Conservation (phyloP, 164 flowering plant species). For the Cinnamomum micranthum region DNA sequence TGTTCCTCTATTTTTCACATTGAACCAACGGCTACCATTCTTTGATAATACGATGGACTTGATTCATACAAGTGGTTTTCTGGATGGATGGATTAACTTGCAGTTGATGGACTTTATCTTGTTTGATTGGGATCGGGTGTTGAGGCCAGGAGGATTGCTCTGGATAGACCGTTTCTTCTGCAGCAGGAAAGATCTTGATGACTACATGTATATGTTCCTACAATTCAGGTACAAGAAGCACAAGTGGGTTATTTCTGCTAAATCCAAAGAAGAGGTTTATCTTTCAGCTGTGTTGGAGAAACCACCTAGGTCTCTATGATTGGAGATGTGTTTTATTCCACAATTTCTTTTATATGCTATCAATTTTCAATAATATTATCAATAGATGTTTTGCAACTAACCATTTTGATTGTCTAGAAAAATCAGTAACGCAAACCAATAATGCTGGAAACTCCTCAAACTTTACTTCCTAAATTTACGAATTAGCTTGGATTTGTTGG, state of each 20-base stretch:
- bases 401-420: background rate
- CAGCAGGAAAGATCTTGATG: conserved; percentile 64
- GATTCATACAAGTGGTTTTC: conserved; percentile 78
- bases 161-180: conserved; percentile 90
- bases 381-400: background rate
- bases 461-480: background rate
- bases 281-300: conserved; percentile 90
- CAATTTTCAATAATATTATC: background rate
- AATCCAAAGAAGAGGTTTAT: conserved; percentile 68
- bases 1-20: conserved; percentile 65
- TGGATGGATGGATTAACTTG: conserved; percentile 88
- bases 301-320: conserved; percentile 69
- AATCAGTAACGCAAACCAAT: background rate
- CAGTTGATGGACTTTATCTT: conserved; percentile 72
- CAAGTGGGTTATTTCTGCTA: conserved; percentile 67
- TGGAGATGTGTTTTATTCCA: background rate
- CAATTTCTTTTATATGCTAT: background rate
- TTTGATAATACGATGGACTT: conserved; percentile 92
- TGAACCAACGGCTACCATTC: conserved; percentile 85
- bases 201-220: conserved; percentile 90
- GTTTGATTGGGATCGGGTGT: conserved; percentile 83
- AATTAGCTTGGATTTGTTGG: background rate
- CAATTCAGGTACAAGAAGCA: conserved; percentile 91
- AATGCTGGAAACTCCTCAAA: background rate
- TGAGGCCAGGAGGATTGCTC: conserved; percentile 87